Base-by-base conservation (phyloP, 352 stramenopile species). In the Phytophthora litchii region DNA sequence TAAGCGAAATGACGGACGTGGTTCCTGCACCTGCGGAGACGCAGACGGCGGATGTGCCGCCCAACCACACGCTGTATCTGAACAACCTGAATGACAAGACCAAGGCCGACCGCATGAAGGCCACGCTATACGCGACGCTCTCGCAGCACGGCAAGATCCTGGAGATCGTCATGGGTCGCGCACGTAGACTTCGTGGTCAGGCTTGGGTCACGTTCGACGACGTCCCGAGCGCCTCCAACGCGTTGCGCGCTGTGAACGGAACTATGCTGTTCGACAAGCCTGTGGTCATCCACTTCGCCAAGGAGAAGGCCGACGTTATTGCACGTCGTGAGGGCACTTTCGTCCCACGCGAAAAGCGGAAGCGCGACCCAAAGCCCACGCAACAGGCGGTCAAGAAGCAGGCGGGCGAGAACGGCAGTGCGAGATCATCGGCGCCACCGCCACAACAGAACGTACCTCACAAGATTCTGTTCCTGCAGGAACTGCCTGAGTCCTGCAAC, bases 41-140 rank as follows among this genome's bases (percentile, higher is more conserved):
- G 2, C 7, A 29, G 50, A 85, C 72, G 11, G 80, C 76, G 60
- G 86, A 92, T 55, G 70, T 77, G 57, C 82, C 78, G 64, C 89
- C 91, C 9, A 96, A 94, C 72, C 78, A 97, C 63, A 97, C 91
- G 50, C 72, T 98, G n/a, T 98, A 98, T 70, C 57, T 97, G 40
- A 94, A 96, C 70, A 98, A 98, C 74, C 77, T 97, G 38, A 97
- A 97, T 47, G 92, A 98, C 67, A 97, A 98, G 75, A 96, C 97
- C 77, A 98, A 98, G 72, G 72, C 83, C 51, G 80, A 95, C 19
- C 83, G 83, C 50, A 85, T 97, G 65, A 98, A 97, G 73, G 90
- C 88, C 38, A 72, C 83, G 20, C 74, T 98, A 8, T 97, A 98
- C 72, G 72, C 83, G 64, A 80, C 85, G 48, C 96, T 98, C 62